Base-by-base conservation (phyloP, 164 flowering plant species). In the Echeveria elegans region DNA sequence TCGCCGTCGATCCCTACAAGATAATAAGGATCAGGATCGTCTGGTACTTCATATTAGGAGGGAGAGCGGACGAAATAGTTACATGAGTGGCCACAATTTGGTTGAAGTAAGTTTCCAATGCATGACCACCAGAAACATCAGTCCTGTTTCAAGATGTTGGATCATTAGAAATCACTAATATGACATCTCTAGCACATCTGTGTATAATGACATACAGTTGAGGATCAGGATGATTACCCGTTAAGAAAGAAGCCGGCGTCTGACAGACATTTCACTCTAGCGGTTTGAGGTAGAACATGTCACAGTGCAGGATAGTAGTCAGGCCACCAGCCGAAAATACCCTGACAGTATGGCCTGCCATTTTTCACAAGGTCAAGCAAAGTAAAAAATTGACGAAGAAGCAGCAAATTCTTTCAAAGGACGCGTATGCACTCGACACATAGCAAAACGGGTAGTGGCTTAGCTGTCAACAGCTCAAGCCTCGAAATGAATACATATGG, bases 261-360 rank as follows among this genome's bases (percentile, higher is more conserved):
- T 18, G 92, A 61, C 18, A 92, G 77, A 81, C 97, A 92, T 74
- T 95, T 95, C 34, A 92, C 96, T 80, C 83, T 88, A 59, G 92
- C 67, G 50, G 76, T 69, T 67, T 50, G 26, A 14, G 96, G 99
- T 2, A 95, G 72, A 92, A 92, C 64, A 68, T 78, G 77, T 95
- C 99, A 74, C 99, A 95, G 66, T 88, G 93, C 73, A 89, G 76
- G 71, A 95, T 87, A 45, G 92, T 66, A 40, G 97, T 71, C 80
- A 95, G 78, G 69, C 97, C 99, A 69, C 97, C 99, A 72, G 99
- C 97, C 5, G 99, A 95, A n/a, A n/a, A 77, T 97, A 92, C 45
- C 99, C 99, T 60, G 99, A 87, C 29, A 95, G 83, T 73, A 94
- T 66, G 70, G 98, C 90, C 97, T 94, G 77, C 2, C 12, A 59